Conservation (phyloP, 768 basidiomycete genomes). For the Sarcomyxa edulis region DNA sequence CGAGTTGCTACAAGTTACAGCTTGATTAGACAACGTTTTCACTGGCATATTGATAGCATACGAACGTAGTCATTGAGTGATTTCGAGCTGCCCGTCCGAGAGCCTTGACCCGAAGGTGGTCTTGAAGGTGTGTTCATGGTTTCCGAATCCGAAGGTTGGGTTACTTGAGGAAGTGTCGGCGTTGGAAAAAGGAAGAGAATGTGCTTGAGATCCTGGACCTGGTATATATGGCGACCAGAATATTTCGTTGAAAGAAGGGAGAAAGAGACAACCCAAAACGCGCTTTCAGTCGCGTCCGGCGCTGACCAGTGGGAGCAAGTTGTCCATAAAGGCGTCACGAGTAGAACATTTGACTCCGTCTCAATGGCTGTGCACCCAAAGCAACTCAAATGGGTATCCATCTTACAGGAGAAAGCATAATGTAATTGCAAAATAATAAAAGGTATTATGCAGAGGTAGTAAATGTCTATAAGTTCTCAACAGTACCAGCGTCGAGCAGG, state of each 20-base stretch:
- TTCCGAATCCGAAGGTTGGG: conserved; percentile 10
- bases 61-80: conserved; percentile 64
- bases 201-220: conserved; percentile 8
- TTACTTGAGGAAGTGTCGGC: conserved; percentile 8
- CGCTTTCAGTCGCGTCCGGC: conserved; percentile 40
- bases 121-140: conserved; percentile 36
- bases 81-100: conserved; percentile 39
- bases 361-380: no score
- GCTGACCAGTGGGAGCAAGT: conserved; percentile 33
- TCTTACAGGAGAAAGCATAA: no score
- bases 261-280: conserved; percentile 11
- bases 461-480: no score
- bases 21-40: not conserved
- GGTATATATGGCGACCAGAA: conserved; percentile 10
- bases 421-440: no score
- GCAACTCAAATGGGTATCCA: no score
- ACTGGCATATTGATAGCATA: conserved; percentile 7
- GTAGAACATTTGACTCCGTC: no score
- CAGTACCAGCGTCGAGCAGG: no score
- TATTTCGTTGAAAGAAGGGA: conserved; percentile 8
- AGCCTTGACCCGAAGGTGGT: conserved; percentile 29
- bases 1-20: conserved; percentile 67
- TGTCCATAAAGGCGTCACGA: no score
- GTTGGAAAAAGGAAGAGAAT: conserved; percentile 2
- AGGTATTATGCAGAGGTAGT: no score